Evolutionary conservation across 2,329 filamentous ascomycete genomes (phyloP), one percentile per base, ranked within the genome.

Genomic region (Fusarium nelsonii): DNA sequence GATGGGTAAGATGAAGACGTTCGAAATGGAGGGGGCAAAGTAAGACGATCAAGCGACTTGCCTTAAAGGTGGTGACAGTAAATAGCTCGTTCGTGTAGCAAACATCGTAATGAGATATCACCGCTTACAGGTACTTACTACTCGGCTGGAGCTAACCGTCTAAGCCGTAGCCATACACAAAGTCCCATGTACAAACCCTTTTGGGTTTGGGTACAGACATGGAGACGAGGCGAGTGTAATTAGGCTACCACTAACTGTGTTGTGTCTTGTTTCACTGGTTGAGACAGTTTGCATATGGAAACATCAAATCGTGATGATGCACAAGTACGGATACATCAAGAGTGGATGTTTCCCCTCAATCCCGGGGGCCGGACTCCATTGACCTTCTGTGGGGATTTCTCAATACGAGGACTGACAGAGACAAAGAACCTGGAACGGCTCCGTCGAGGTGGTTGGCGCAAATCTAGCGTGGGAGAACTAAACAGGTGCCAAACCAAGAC

Each of bases 391-490:
- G 46, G 49, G 53, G 69, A 68, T 68, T 58, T 57, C 43, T 58
- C 53, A 72, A 73, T 72, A 72, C 67, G 71, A 73, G 48, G 41
- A 39, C 14, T 39, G 59, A 28, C n/a, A 28, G 34, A 26, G 33
- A 26, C 40, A 26, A 54, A n/a, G 14, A 54, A 50, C 58, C 54
- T 56, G 51, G 56, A 58, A 62, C 64, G 58, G 18, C 34, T 32
- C 32, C 15, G n/a, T 58, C 48, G 44, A 65, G 39, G 39, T 41
- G 39, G 39, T 58, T 57, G 54, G 65, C 53, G 40, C 51, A 39
- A 63, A 32, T 16, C 48, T 58, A 67, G 52, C 30, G 51, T 52
- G 26, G 39, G 12, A 44, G 32, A 43, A 36, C n/a, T 39, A 28
- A 23, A 28, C 18, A 37, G n/a, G 36, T 43, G 26, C 36, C 63